phyloP scores from a whole-genome alignment of 2,329 filamentous ascomycete species.

The Exophiala sp. region DNA sequence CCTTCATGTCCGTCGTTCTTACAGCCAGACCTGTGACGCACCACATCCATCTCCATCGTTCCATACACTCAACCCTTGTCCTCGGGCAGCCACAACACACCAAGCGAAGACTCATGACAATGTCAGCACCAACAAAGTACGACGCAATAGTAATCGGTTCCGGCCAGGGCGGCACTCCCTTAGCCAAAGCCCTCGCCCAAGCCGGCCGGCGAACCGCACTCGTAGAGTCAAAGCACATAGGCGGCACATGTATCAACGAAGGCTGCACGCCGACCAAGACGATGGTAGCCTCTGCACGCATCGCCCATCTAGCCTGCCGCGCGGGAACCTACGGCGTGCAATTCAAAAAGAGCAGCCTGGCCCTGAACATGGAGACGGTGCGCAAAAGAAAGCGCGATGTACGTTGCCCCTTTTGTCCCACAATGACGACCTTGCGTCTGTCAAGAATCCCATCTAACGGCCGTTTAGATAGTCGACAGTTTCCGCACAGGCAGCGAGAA shows the following conservation, averaged over 20 bases:
- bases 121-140: slow-evolving; percentile 32
- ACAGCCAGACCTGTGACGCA: too few species aligned
- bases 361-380: slow-evolving; percentile 49
- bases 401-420: too few species aligned
- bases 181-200: slow-evolving; percentile 47
- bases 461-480: slow-evolving; percentile 43
- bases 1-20: too few species aligned
- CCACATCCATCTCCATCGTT: too few species aligned
- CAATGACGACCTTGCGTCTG: too few species aligned
- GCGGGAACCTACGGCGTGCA: slow-evolving; percentile 48
- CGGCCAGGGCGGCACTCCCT: slow-evolving; percentile 51
- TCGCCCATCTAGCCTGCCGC: slow-evolving; percentile 46
- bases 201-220: slow-evolving; percentile 46
- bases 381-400: slow-evolving; percentile 50
- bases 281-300: slow-evolving; percentile 52
- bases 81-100: neutral
- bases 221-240: slow-evolving; percentile 49
- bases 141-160: slow-evolving; percentile 51
- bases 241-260: slow-evolving; percentile 54
- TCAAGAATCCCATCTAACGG: too few species aligned
- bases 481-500: slow-evolving; percentile 49
- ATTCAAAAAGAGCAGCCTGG: slow-evolving; percentile 29
- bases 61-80: too few species aligned
- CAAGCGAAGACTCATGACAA: slow-evolving; percentile 9
- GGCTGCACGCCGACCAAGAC: slow-evolving; percentile 59